phyloP scores from a whole-genome alignment of 805 yeast species.

The Priceomyces fermenticarens region DNA sequence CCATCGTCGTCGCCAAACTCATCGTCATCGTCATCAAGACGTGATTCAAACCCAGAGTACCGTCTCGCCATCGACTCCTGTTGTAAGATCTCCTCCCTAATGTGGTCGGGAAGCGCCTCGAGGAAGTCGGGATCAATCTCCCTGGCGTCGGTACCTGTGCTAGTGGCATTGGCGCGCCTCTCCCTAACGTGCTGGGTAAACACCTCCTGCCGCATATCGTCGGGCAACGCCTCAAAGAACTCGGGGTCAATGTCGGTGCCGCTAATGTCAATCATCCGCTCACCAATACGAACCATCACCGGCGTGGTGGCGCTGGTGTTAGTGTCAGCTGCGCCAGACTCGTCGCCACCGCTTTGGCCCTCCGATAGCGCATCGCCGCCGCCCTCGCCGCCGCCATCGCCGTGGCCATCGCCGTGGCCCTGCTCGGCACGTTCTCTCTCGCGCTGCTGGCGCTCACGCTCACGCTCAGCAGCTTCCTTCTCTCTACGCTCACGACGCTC shows the following conservation, averaged over 20 bases:
- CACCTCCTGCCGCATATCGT: constrained; percentile 89
- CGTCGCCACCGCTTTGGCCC: too few species aligned
- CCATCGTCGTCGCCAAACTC: constrained; percentile 11
- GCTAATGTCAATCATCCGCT: constrained; percentile 74
- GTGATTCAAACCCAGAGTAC: constrained; percentile 22
- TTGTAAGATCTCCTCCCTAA: constrained; percentile 60
- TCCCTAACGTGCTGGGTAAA: constrained; percentile 81
- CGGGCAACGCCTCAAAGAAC: constrained; percentile 85
- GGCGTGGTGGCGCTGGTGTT: constrained; percentile 38
- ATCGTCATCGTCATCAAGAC: constrained; percentile 19
- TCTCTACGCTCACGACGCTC: constrained; percentile 25
- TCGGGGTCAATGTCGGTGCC: constrained; percentile 93
- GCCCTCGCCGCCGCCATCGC: too few species aligned
- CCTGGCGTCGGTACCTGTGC: constrained; percentile 42
- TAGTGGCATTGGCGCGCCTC: constrained; percentile 57
- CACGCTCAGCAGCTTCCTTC: constrained; percentile 23
- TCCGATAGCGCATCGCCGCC: too few species aligned
- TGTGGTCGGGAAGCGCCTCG: constrained; percentile 69
- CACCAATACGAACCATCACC: constrained; percentile 70
- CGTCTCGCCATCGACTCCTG: constrained; percentile 51
- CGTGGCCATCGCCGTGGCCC: too few species aligned
- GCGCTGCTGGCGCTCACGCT: too few species aligned
- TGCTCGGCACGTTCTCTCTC: constrained; percentile 8
- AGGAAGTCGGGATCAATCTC: constrained; percentile 80
- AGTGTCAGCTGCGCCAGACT: constrained; percentile 15